Percentiles rank a stretch among this genome's conserved stretches.
Evolutionary conservation across 495 filamentous ascomycete genomes (phyloP).

Genomic region (Staphylotrichum tortipilum): DNA sequence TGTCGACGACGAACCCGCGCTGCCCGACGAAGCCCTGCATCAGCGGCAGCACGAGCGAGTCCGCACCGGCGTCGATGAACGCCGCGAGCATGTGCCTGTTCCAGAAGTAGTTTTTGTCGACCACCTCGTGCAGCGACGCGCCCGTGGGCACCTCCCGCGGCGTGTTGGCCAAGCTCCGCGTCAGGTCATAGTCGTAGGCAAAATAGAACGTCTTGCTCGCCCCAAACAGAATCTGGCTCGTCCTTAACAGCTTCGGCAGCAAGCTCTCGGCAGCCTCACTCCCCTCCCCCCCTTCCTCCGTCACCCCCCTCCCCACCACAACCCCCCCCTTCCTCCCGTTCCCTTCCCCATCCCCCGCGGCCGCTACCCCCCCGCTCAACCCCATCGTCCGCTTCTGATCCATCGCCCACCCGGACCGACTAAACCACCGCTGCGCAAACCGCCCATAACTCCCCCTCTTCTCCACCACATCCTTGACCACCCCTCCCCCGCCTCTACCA

Average conservation of each 20-base stretch:
- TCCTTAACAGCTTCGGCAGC: slow-evolving; percentile 75
- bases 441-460: slow-evolving; percentile 72
- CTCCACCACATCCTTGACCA: slow-evolving; percentile 76
- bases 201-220: slow-evolving; percentile 81
- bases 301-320: slow-evolving; percentile 14
- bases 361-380: slow-evolving; percentile 35
- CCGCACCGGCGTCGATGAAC: slow-evolving; percentile 62
- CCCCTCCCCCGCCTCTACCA: slow-evolving; percentile 35
- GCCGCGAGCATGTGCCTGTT: slow-evolving; percentile 66
- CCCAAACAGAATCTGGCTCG: slow-evolving; percentile 68
- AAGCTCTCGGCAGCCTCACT: slow-evolving; percentile 38
- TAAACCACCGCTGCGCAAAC: slow-evolving; percentile 87
- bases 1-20: slow-evolving; percentile 60
- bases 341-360: neutral
- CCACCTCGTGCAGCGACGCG: slow-evolving; percentile 58
- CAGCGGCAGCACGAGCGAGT: slow-evolving; percentile 64
- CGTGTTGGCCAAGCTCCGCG: slow-evolving; percentile 50
- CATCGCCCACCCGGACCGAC: slow-evolving; percentile 63
- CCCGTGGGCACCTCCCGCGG: slow-evolving; percentile 23
- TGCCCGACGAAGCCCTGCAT: slow-evolving; percentile 96
- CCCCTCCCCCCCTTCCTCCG: slow-evolving; percentile 26
- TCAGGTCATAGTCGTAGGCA: slow-evolving; percentile 86
- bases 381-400: slow-evolving; percentile 51
- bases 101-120: slow-evolving; percentile 87
- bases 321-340: slow-evolving; percentile 6